Conservation (phyloP, 2,329 filamentous ascomycete species). For the Eurotiales sp. region DNA sequence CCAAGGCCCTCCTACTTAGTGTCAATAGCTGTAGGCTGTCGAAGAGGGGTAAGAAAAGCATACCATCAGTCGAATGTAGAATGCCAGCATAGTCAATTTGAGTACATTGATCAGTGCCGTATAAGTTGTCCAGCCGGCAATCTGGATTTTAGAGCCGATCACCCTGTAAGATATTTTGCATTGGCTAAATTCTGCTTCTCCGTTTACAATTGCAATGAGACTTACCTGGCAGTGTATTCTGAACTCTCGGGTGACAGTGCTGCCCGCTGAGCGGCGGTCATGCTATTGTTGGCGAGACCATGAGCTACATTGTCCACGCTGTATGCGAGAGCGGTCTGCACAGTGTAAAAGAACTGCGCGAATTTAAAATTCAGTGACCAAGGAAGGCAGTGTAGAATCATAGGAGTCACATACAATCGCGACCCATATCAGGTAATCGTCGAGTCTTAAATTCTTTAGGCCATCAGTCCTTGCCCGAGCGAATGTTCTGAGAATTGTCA, state of each 20-base stretch:
- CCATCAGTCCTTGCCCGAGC: slow-evolving; percentile 35
- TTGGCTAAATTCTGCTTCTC: slow-evolving; percentile 15
- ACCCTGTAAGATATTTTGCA: slow-evolving; percentile 43
- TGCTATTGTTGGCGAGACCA: slow-evolving; percentile 56
- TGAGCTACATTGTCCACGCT: slow-evolving; percentile 47
- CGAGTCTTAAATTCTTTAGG: slow-evolving; percentile 49
- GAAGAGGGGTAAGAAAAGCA: slow-evolving; percentile 12
- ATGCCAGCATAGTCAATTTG: slow-evolving; percentile 54
- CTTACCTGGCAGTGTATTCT: slow-evolving; percentile 2
- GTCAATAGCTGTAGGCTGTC: neutral
- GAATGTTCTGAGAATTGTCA: slow-evolving; percentile 39
- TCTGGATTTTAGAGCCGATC: slow-evolving; percentile 51
- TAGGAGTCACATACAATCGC: slow-evolving; percentile 43
- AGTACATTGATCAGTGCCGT: slow-evolving; percentile 51
- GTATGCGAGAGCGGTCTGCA: slow-evolving; percentile 50
- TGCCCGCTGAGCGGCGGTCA: slow-evolving; percentile 50
- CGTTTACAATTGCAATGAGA: slow-evolving; percentile 1
- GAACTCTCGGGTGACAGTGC: slow-evolving; percentile 35
- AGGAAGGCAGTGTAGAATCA: neutral
- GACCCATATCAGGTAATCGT: slow-evolving; percentile 59
- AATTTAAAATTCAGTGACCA: slow-evolving; percentile 2
- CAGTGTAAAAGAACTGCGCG: slow-evolving; percentile 47
- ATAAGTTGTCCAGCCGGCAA: slow-evolving; percentile 55
- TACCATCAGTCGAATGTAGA: slow-evolving; percentile 54
- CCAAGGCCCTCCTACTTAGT: slow-evolving; percentile 9